phyloP scores from a whole-genome alignment of 805 yeast genomes.

The Monosporozyma siamensis region DNA sequence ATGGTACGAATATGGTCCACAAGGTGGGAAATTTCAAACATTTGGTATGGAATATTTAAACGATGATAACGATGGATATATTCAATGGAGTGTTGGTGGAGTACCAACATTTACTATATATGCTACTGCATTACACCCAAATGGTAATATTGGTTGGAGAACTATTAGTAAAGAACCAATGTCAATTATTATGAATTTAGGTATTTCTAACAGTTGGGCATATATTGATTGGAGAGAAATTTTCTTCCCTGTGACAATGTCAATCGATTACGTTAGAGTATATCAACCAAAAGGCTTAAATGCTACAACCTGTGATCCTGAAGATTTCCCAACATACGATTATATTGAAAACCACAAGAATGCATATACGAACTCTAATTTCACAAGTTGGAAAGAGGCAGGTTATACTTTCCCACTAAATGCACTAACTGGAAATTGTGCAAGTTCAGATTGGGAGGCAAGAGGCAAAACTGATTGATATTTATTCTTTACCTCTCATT shows the following conservation, averaged over 20 bases:
- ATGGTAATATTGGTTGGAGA: constrained; percentile 85
- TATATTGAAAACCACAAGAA: constrained; percentile 63
- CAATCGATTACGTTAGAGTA: constrained; percentile 79
- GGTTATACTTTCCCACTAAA: constrained; percentile 68
- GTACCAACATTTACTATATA: constrained; percentile 65
- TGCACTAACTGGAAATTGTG: constrained; percentile 43
- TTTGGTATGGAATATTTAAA: constrained; percentile 73
- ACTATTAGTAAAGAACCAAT: constrained; percentile 82
- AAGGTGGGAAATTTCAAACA: constrained; percentile 49
- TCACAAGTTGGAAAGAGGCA: constrained; percentile 65
- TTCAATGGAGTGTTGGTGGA: constrained; percentile 80
- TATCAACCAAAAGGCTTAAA: constrained; percentile 69
- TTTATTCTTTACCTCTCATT: neutral
- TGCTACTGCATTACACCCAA: constrained; percentile 72
- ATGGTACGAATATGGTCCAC: constrained; percentile 70
- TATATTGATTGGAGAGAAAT: constrained; percentile 83
- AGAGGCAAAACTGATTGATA: neutral
- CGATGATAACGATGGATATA: constrained; percentile 62
- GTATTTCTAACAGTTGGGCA: constrained; percentile 87
- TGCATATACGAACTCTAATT: constrained; percentile 62
- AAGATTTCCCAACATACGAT: constrained; percentile 72
- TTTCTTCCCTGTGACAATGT: constrained; percentile 67
- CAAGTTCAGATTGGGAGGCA: constrained; percentile 21
- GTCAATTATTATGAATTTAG: constrained; percentile 80
- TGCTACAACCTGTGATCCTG: constrained; percentile 77